Base-by-base conservation (phyloP, 2,329 filamentous ascomycete genomes). In the Penicillium brasilianum region DNA sequence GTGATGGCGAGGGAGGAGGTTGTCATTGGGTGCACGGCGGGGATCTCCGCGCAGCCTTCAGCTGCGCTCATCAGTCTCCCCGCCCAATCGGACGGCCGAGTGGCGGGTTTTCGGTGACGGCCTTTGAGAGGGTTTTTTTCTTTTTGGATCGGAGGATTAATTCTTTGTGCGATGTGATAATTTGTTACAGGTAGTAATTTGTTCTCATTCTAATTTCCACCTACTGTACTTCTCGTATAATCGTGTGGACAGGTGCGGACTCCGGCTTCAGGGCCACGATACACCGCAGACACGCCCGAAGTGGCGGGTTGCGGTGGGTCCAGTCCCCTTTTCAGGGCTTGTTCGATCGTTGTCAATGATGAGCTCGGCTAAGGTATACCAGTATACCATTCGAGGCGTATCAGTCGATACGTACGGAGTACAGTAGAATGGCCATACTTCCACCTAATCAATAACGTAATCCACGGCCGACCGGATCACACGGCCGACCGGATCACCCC, bases 1-100 rank as follows among this genome's bases (percentile, higher is more conserved):
- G 49, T 36, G 49, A 44, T 39, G 30, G 55, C 3, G 20, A 30
- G 10, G 34, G 20, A 5, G 43, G 18, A 20, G 28, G 36, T 8
- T 39, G 34, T 37, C 43, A 49, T 57, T 57, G 46, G 57, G 49
- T n/a, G 30, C 28, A 16, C 28, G n/a, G 14, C 22, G n/a, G 25
- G 57, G 49, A 58, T 61, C 59, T 44, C 22, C 51, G 46, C 11
- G 49, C 56, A 48, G 56, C 59, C 56, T 41, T 62, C 59, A 61
- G 59, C 59, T 61, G 18, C 11, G 39, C 39, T 18, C n/a, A 43
- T 9, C 18, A 4, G 5, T 11, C 8, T 13, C 22, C 28, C 43
- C 41, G 32, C 55, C 55, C 44, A 58, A 55, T 55, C 10, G 46
- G n/a, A 34, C 18, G 16, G 6, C 44, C 41, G 1, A 44, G 53